Conservation (phyloP, 2,329 filamentous ascomycete species). For the Colletotrichum sp. region DNA sequence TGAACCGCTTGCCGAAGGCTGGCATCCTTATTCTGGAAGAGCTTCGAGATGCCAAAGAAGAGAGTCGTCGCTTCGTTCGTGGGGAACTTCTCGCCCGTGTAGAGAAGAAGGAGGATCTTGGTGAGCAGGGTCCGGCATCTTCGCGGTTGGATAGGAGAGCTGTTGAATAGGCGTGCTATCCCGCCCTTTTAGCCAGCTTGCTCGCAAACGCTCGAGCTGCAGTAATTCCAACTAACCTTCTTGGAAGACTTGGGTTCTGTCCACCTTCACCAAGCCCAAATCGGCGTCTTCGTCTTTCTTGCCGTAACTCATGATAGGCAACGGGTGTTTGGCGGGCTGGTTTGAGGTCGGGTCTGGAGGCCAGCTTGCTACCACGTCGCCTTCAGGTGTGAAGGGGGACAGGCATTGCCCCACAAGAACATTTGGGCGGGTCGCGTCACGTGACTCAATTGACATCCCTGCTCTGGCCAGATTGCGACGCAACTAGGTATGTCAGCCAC, state of each 20-base stretch:
- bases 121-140: conserved; percentile 97
- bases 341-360: conserved; percentile 36
- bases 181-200: conserved; percentile 21
- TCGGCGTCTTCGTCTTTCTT: conserved; percentile 99
- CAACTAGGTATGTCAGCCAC: neutral
- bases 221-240: conserved; percentile 71
- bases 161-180: conserved; percentile 95
- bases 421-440: neutral
- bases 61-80: conserved; percentile 97
- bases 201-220: conserved; percentile 1
- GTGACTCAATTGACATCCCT: neutral
- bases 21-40: conserved; percentile 99
- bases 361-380: conserved; percentile 5
- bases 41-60: conserved; percentile 98
- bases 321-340: conserved; percentile 31
- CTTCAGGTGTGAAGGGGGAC: neutral
- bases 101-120: conserved; percentile 94
- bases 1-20: conserved; percentile 99
- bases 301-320: conserved; percentile 86
- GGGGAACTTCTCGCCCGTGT: conserved; percentile 96
- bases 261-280: conserved; percentile 91
- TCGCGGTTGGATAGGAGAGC: conserved; percentile 93
- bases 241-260: conserved; percentile 97
- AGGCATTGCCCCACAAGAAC: neutral
- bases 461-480: neutral